Evolutionary conservation across 495 filamentous ascomycete genomes (phyloP), one percentile per base, ranked within the genome.

Genomic region (Penicillium pancosmium): DNA sequence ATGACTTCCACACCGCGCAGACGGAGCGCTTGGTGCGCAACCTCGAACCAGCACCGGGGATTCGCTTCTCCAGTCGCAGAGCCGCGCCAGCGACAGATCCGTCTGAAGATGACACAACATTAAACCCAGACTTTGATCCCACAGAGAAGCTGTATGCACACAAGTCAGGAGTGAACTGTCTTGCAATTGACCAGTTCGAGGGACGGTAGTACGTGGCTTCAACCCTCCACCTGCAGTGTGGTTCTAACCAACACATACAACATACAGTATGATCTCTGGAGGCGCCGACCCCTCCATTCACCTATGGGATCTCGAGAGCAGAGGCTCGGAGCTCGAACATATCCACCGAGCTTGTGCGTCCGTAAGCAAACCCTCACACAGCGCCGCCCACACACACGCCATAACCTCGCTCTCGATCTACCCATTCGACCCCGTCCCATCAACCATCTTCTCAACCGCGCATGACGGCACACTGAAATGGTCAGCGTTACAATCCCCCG

Each of bases 331-430:
- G 50, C 65, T 73, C n/a, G 57, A 64, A 6, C 69, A 83, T 65
- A 78, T 75, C 4, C 84, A 85, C 61, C 73, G 66, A 8, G 80
- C 87, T 5, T 67, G 78, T 10, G 80, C 74, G 23, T 77, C 71
- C 10, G 65, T 78, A n/a, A 66, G 69, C 56, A 79, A 73, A 60
- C 74, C 73, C 8, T 74, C 77, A 16, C 66, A 78, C 41, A 64
- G 65, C 16, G 75, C 77, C 13, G 78, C 82, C 11, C 90, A 94
- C 69, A 89, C 83, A 49, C 90, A 87, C 63, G 88, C 91, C 51
- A 88, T 96, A 52, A 96, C 92, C 2, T 87, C 92, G 36, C 73
- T 96, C 40, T 90, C 83, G 2, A 95, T 95, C 74, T 96, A 94
- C 65, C 91, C 93, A 4, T 94, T 94, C 64, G 93, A 80, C 50